Conservation (phyloP, 2,329 filamentous ascomycete genomes). For the Trichoderma endophyticum region DNA sequence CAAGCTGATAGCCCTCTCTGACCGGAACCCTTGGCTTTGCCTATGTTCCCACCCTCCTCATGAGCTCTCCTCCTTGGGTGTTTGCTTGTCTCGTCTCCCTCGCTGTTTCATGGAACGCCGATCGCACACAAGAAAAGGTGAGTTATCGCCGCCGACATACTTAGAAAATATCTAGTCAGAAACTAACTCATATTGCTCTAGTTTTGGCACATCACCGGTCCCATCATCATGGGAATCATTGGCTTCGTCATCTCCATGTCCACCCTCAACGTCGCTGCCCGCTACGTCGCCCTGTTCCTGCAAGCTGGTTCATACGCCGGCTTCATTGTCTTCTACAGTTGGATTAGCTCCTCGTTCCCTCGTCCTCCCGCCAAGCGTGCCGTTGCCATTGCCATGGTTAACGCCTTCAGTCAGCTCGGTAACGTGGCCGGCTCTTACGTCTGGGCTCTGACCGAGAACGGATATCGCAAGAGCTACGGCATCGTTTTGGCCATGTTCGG, state of each 20-base stretch:
- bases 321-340: conserved; percentile 57
- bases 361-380: conserved; percentile 59
- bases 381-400: conserved; percentile 59
- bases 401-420: conserved; percentile 55
- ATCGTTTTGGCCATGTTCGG: conserved; percentile 65
- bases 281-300: conserved; percentile 59
- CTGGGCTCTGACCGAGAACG: conserved; percentile 57
- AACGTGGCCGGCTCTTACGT: conserved; percentile 62
- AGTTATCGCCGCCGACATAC: conserved; percentile 14
- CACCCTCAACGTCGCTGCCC: conserved; percentile 52
- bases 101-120: conserved; percentile 54
- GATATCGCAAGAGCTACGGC: conserved; percentile 62
- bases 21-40: conserved; percentile 52
- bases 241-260: conserved; percentile 61
- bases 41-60: conserved; percentile 51
- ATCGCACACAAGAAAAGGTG: conserved; percentile 52
- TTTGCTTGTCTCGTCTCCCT: conserved; percentile 58
- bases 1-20: conserved; percentile 41
- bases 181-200: background rate
- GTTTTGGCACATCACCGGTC: conserved; percentile 57
- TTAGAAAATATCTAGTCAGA: background rate
- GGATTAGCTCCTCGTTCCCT: conserved; percentile 56
- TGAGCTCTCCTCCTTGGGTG: conserved; percentile 57
- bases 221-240: conserved; percentile 50
- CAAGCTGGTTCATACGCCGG: conserved; percentile 57